Base-by-base conservation (phyloP, 2,329 filamentous ascomycete species). In the Diaporthe amygdali region DNA sequence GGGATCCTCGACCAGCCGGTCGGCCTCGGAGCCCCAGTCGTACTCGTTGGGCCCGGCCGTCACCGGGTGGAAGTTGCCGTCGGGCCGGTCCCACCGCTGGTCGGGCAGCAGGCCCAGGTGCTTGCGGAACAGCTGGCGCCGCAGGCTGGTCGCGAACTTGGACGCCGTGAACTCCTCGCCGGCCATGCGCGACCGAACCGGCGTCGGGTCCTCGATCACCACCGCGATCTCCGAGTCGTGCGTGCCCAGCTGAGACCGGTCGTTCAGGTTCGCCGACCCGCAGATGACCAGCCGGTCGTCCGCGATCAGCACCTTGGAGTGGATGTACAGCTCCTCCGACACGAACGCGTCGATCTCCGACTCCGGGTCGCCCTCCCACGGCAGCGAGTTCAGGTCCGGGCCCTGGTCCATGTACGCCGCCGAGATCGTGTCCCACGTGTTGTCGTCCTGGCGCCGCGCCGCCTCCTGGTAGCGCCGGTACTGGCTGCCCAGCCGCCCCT, bases 311-410 rank as follows among this genome's bases (percentile, higher is more conserved):
- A 98, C 87, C 83, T 98, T 99, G 44, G 91, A 93, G 81, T 99
- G 96, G 63, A 98, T 92, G 80, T 99, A 99, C 4, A 98, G 88
- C 81, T 99, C 96, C 80, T 99, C 96, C 78, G 97, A 95, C 71
- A 98, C 92, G 85, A 96, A 97, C 78, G 97, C 94, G 68, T 92
- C 88, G 71, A 95, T 92, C 81, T 98, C 96, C 2, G 89, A 88
- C 75, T 96, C 89, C 0, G 90, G 84, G 10, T 92, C 84, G n/a
- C 93, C 93, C 25, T 95, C 92, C 93, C 94, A 98, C 0, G 87
- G 85, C 3, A 88, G 79, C 25, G 81, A 76, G 56, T 89, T 87
- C 71, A 97, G 90, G 72, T 93, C 91, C 49, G 89, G 86, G 0
- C 94, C 94, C 68, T 88, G 86, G 37, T 93, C 88, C 94, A 97